Percentiles rank a stretch among this genome's conserved stretches.
phyloP scores from a whole-genome alignment of 2,329 filamentous ascomycete genomes.

The Neobulgaria alba region DNA sequence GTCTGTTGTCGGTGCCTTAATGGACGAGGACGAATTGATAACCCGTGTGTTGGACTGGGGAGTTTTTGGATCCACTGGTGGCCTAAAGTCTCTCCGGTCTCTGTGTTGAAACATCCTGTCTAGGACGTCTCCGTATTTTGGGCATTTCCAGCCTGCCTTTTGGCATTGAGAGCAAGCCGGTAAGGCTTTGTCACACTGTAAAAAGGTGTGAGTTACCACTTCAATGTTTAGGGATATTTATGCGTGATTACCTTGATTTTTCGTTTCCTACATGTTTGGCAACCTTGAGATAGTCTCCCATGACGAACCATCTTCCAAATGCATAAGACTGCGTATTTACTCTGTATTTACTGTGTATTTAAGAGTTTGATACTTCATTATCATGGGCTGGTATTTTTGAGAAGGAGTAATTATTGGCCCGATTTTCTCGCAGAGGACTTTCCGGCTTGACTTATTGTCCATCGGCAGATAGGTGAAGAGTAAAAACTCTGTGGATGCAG shows the following conservation, averaged over 20 bases:
- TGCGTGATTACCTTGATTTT: neutral
- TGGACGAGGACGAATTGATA: neutral
- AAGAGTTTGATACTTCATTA: too few relatives aligned
- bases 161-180: neutral
- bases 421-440: too few relatives aligned
- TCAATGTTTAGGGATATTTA: neutral
- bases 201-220: neutral
- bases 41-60: neutral
- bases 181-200: neutral
- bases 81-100: neutral
- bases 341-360: too few relatives aligned
- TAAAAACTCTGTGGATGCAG: too few relatives aligned
- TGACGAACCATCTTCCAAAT: neutral
- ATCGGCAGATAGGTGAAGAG: too few relatives aligned
- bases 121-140: neutral
- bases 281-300: neutral
- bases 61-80: too few relatives aligned
- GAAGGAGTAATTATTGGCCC: too few relatives aligned
- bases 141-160: neutral
- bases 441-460: too few relatives aligned
- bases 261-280: neutral
- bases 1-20: too few relatives aligned
- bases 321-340: too few relatives aligned
- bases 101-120: neutral
- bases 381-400: too few relatives aligned